phyloP scores from a whole-genome alignment of 2,329 filamentous ascomycete species.

The Trichoderma citrinoviride region DNA sequence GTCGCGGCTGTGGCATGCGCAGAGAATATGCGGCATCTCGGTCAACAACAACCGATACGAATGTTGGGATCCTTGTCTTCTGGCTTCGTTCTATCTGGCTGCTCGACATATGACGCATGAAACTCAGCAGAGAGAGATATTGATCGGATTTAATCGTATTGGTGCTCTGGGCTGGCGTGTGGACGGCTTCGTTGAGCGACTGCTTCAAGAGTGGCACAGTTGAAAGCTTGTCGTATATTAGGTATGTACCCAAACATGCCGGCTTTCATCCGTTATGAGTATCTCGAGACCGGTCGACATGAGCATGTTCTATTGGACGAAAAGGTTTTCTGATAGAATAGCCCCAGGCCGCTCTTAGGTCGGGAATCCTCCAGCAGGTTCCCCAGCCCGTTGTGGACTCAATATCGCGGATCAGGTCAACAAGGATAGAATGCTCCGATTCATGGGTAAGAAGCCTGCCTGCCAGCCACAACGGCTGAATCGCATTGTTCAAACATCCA shows the following conservation, averaged over 20 bases:
- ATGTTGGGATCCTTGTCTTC: conserved; percentile 14
- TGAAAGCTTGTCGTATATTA: background rate
- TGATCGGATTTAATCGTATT: background rate
- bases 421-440: conserved; percentile 40
- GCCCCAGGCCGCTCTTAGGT: conserved; percentile 46
- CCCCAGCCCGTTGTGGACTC: conserved; percentile 54
- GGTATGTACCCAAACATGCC: too few relatives aligned
- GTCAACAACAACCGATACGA: conserved; percentile 5
- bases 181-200: background rate
- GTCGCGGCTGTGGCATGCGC: conserved; percentile 8
- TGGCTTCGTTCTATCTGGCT: background rate
- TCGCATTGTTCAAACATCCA: conserved; percentile 56
- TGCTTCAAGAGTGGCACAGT: background rate
- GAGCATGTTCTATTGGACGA: background rate
- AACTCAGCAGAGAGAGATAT: background rate
- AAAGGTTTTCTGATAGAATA: conserved; percentile 26
- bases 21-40: conserved; percentile 4
- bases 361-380: conserved; percentile 51
- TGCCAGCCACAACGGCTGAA: conserved; percentile 57
- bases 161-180: background rate
- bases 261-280: background rate
- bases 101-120: conserved; percentile 4
- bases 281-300: background rate
- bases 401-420: conserved; percentile 48
- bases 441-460: conserved; percentile 53